Evolutionary conservation across 2,329 filamentous ascomycete species (phyloP).

Genomic region (Coniochaeta ligniaria): DNA sequence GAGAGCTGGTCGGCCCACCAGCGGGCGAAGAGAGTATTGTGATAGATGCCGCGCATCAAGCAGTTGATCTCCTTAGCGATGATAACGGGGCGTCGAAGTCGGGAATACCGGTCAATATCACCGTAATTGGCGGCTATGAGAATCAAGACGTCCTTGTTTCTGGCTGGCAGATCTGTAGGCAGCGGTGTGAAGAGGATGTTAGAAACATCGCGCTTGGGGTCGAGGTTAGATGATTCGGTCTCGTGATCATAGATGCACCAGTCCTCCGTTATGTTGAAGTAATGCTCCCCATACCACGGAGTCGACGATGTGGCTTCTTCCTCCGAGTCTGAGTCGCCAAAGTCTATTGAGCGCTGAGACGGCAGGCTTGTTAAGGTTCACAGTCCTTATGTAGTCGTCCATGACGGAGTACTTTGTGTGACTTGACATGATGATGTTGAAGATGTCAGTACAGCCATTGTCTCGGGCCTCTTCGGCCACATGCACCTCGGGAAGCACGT

Average conservation of each 20-base stretch:
- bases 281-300: not conserved
- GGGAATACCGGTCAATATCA: conserved; percentile 27
- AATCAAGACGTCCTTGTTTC: conserved; percentile 28
- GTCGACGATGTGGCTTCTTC: not conserved
- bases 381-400: conserved; percentile 24
- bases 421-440: conserved; percentile 19
- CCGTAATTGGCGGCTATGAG: conserved; percentile 26
- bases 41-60: conserved; percentile 7
- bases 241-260: conserved; percentile 13
- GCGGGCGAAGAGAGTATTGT: conserved; percentile 6
- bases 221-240: not conserved
- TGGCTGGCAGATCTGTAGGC: conserved; percentile 23
- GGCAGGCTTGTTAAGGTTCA: conserved; percentile 9
- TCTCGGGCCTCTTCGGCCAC: conserved; percentile 7
- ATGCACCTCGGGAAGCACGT: conserved; percentile 5
- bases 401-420: conserved; percentile 21
- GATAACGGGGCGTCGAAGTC: conserved; percentile 19
- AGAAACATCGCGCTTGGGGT: conserved; percentile 2
- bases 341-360: conserved; percentile 18
- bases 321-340: not conserved
- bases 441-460: conserved; percentile 13
- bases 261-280: conserved; percentile 23
- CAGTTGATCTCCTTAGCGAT: not conserved
- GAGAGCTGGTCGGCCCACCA: conserved; percentile 4
- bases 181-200: conserved; percentile 21